Base-by-base conservation (phyloP, 2,329 filamentous ascomycete genomes). In the Trichoderma sp. region DNA sequence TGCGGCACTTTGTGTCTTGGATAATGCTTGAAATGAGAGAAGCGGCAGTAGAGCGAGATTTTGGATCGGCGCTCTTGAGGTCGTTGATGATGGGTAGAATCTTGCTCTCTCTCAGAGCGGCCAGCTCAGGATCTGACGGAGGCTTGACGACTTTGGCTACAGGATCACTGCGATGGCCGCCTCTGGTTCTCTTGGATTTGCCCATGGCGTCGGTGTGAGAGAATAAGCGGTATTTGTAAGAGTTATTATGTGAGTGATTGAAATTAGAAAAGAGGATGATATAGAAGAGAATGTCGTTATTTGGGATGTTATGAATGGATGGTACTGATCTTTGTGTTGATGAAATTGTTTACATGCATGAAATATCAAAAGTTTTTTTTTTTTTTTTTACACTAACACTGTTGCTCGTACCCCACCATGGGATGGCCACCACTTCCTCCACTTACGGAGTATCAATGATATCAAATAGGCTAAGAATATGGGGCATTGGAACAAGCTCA, bases 21-120 rank as follows among this genome's bases (percentile, higher is more conserved):
- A 92, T 86, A 66, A 91, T 86, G 80, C 88, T 90, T 71, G 86
- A 85, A 66, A 92, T 85, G 28, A 88, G 89, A 17, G 82, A 81
- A 8, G 90, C 88, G 12, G 90, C 90, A 2, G 86, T 78, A 6
- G 87, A 86, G 69, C 90, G 86, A n/a, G 84, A 85, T 77, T 88
- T 88, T 64, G 87, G 82, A 55, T 91, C 87, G 39, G 87, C 77
- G 76, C 86, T 89, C 76, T 88, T 84, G 53, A 92, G 82, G 74
- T 91, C 86, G 73, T 85, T 85, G 72, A 92, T 82, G 58, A 90
- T 85, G 20, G 90, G 90, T 43, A 92, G 80, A 76, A 92, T 89
- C 79, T 87, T 88, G 80, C 85, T 82, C 73, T 91, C 88, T 39
- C 90, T 85, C 57, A 92, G 84, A 13, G 88, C 88, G 26, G 87